Base-by-base conservation (phyloP, 768 basidiomycete species). In the Russula earlei region DNA sequence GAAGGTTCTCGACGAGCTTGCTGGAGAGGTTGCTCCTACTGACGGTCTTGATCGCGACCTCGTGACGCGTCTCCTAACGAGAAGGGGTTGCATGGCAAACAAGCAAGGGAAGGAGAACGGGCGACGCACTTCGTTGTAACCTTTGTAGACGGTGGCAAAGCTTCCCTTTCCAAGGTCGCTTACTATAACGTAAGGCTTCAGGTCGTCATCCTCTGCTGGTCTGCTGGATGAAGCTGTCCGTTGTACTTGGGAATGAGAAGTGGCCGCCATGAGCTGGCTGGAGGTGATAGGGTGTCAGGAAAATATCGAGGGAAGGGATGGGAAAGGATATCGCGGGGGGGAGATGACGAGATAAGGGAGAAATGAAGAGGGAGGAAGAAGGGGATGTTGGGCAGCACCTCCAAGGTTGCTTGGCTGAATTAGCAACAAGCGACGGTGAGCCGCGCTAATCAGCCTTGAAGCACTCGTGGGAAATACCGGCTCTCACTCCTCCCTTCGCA, bases 1-100 rank as follows among this genome's bases (percentile, higher is more conserved):
- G 92, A n/a, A 98, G 81, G 67, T 97, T 98, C 73, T 98, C 94
- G 55, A 97, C 83, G 17, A 97, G 80, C 71, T 97, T 99, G 14
- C 88, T 75, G 34, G 85, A 92, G 36, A 99, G 80, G 62, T 84
- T 90, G 66, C 87, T 82, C 49, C 86, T 82, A 56, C 87, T 85
- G 52, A 99, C 91, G 8, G 92, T 89, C 77, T 99, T 98, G 72
- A 99, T 85, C 8, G 96, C 96, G 36, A 97, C 88, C 47, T 82
- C 77, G 12, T 80, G 75, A 63, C 83, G 80, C 3, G 84, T 85
- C 64, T 87, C 85, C 90, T 94, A 68, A 48, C 25, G 42, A n/a
- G n/a, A 34, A 25, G 29, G 24, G 40, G 31, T 52, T 31, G 20
- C 27, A 27, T 54, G 36, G 33, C 31, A 3, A 52, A 49, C 45